phyloP scores from a whole-genome alignment of 768 basidiomycete species.

The Baorangia bicolor region DNA sequence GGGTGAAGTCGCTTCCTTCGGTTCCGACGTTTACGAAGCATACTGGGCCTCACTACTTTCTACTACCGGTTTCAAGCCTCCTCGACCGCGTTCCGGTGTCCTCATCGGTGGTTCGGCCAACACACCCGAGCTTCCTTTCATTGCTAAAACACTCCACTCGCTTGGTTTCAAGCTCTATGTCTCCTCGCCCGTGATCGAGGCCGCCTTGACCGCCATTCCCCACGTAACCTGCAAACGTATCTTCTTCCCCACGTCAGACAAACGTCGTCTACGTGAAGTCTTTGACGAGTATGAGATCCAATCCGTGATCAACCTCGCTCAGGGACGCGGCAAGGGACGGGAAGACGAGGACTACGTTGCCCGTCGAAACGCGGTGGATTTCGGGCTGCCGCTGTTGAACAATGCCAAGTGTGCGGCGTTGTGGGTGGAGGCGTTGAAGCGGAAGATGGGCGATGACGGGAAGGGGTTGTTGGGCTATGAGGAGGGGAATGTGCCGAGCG shows the following conservation, averaged over 20 bases:
- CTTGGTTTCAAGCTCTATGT: slow-evolving; percentile 97
- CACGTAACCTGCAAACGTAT: slow-evolving; percentile 85
- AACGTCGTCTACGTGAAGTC: slow-evolving; percentile 90
- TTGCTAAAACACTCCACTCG: slow-evolving; percentile 77
- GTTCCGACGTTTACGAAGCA: slow-evolving; percentile 90
- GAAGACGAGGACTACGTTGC: slow-evolving; percentile 97
- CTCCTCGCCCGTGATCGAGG: slow-evolving; percentile 75
- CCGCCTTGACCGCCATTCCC: slow-evolving; percentile 74
- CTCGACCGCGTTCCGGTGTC: slow-evolving; percentile 79
- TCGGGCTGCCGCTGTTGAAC: slow-evolving; percentile 89
- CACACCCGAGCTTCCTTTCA: slow-evolving; percentile 81
- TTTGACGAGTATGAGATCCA: slow-evolving; percentile 95
- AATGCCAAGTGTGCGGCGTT: slow-evolving; percentile 86
- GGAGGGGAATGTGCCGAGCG: slow-evolving; percentile 86
- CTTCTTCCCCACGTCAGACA: slow-evolving; percentile 95
- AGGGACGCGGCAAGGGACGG: slow-evolving; percentile 68
- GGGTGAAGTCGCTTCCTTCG: slow-evolving; percentile 96
- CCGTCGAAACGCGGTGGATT: slow-evolving; percentile 94
- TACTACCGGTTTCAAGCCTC: slow-evolving; percentile 94
- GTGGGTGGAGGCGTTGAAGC: slow-evolving; percentile 85
- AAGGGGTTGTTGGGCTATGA: slow-evolving; percentile 65
- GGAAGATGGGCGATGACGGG: slow-evolving; percentile 78
- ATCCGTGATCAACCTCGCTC: slow-evolving; percentile 90
- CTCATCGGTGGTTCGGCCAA: slow-evolving; percentile 89
- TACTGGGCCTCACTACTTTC: slow-evolving; percentile 95